These are phyloP conservation scores for Suillus alpinus DNA, from an alignment of 768 basidiomycete genomes.

Conservation along the genomic window DNA sequence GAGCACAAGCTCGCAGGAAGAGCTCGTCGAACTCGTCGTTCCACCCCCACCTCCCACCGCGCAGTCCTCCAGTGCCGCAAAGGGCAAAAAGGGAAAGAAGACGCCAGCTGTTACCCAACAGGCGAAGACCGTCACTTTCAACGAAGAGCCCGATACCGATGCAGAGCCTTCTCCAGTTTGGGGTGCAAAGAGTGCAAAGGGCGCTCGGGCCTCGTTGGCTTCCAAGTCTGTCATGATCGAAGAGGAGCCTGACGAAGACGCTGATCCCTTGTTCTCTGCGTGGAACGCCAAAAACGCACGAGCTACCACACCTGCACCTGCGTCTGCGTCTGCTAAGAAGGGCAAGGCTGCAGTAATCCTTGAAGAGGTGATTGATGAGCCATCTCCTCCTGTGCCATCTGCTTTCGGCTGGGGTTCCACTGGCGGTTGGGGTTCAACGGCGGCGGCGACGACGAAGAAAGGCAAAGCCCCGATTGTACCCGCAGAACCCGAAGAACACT, in stretches of 20 bases:
- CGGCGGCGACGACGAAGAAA: conserved; percentile 12
- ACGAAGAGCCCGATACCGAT: conserved; percentile 16
- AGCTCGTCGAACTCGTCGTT: neutral
- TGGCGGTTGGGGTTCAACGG: conserved; percentile 1
- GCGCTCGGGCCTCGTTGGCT: conserved; percentile 9
- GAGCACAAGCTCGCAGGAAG: conserved; percentile 1
- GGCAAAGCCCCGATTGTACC: conserved; percentile 6
- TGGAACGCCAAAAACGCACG: neutral
- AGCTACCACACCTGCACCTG: neutral
- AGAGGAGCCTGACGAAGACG: conserved; percentile 26
- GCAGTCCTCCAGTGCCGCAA: conserved; percentile 9
- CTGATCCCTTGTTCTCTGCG: conserved; percentile 13
- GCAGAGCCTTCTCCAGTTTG: conserved; percentile 24
- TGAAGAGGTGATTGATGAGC: conserved; percentile 15
- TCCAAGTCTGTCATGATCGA: conserved; percentile 22
- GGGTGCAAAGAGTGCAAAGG: conserved; percentile 15
- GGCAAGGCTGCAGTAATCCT: conserved; percentile 1
- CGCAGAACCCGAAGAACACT: neutral
- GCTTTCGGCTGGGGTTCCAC: conserved; percentile 15
- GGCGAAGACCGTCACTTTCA: conserved; percentile 14
- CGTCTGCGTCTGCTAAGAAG: conserved; percentile 12
- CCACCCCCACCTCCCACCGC: neutral
- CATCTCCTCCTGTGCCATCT: conserved; percentile 2
- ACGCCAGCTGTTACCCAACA: conserved; percentile 13
- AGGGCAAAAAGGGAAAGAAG: conserved; percentile 27